phyloP scores from a whole-genome alignment of 73 alveolate species.

The Durusdinium trenchii region DNA sequence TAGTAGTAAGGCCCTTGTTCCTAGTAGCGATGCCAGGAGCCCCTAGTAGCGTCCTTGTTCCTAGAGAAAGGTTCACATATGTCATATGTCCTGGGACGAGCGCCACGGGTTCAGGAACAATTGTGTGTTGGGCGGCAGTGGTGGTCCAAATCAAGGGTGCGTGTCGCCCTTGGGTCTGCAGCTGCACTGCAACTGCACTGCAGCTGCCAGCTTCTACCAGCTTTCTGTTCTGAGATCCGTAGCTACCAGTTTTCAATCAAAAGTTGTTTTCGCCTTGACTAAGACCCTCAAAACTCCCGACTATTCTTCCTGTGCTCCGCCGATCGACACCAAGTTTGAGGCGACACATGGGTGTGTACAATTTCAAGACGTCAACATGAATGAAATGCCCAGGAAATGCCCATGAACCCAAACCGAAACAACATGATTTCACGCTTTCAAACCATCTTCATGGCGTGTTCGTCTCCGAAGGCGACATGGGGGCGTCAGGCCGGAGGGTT shows the following conservation, averaged over 20 bases:
- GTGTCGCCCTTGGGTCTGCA: constrained; percentile 8
- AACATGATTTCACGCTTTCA: not conserved
- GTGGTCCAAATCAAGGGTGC: constrained; percentile 73
- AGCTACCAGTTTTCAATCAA: not conserved
- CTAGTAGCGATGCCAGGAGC: too few relatives aligned
- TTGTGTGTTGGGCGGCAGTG: constrained; percentile 74
- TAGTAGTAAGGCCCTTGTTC: too few relatives aligned
- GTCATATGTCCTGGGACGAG: not conserved
- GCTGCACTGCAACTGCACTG: not conserved
- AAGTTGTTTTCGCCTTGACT: not conserved
- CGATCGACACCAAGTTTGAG: constrained; percentile 92
- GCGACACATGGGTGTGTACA: too few relatives aligned
- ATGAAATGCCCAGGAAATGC: too few relatives aligned
- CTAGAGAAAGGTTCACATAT: not conserved
- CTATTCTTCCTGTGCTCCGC: constrained; percentile 70
- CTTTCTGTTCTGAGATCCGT: not conserved
- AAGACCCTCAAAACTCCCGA: constrained; percentile 48
- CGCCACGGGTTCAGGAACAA: too few relatives aligned
- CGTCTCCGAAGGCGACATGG: constrained; percentile 66
- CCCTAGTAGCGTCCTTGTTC: too few relatives aligned
- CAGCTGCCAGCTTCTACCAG: too few relatives aligned
- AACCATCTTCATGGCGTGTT: too few relatives aligned
- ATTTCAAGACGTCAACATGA: too few relatives aligned
- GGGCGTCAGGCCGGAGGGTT: constrained; percentile 45
- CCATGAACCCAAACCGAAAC: too few relatives aligned